Evolutionary conservation across 2,329 filamentous ascomycete genomes (phyloP), one percentile per base, ranked within the genome.

Genomic region (Colletotrichum scovillei): DNA sequence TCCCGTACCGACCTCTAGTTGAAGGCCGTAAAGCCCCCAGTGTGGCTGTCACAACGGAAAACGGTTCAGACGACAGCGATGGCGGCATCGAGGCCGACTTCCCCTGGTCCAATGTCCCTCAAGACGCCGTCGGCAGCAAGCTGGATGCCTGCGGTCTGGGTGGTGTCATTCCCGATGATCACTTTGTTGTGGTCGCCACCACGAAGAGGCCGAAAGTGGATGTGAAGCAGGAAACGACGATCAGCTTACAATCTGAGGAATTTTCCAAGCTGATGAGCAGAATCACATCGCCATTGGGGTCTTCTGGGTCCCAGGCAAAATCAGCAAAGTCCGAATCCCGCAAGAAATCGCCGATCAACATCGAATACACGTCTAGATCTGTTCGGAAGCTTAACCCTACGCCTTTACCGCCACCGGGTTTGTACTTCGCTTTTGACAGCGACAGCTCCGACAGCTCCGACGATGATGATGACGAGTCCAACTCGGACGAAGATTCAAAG

Each of bases 121-220:
- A 87, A 72, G 81, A 80, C n/a, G 78, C 82, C 2, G 76, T 80
- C 3, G 77, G 83, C 2, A 78, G 79, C 1, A 81, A 84, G 0
- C 79, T 93, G 3, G 88, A 91, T 72, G 88, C 89, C 0, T 91
- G 86, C 58, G 91, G 91, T 1, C 78, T 92, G 0, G 90, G 88
- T 6, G 89, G 89, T 16, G 87, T 91, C 0, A 81, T 86, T 30
- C 90, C 91, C 0, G 90, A 92, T n/a, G 91, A 92, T 74, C 90
- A 92, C 74, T 92, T 92, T 72, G 84, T 87, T 53, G 82, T 92
- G 0, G 82, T 87, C 2, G 89, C 92, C 2, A 84, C 84, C 2
- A 90, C 89, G 0, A 84, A 81, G 53, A 83, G 88, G 19, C 80
- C 84, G 0, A 85, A 81, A 30, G 74, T 76, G 14, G 78, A 22